Conservation (phyloP, 2,329 filamentous ascomycete species). For the Phyllachora maydis region DNA sequence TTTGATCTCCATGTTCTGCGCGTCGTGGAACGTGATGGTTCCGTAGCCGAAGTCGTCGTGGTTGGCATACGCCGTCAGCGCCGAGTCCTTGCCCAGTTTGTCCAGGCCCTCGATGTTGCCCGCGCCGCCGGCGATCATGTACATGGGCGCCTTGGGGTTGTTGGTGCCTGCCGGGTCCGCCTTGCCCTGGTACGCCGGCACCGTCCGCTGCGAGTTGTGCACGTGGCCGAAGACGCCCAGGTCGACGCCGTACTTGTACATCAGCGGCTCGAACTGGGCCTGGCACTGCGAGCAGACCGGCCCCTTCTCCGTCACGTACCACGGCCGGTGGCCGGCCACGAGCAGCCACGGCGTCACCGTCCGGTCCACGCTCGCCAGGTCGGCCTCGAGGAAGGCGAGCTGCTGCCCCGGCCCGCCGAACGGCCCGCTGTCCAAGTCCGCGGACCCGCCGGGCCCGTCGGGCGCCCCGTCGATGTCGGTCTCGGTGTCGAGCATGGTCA, state of each 20-base stretch:
- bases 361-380: constrained; percentile 34
- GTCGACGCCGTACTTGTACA: constrained; percentile 36
- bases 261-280: constrained; percentile 26
- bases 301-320: constrained; percentile 19
- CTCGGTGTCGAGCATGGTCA: constrained; percentile 33
- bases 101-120: constrained; percentile 33
- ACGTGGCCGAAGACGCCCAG: constrained; percentile 34
- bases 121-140: constrained; percentile 31
- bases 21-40: constrained; percentile 22
- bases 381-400: constrained; percentile 29
- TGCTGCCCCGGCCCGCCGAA: constrained; percentile 28
- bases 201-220: constrained; percentile 34
- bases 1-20: constrained; percentile 22
- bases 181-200: constrained; percentile 14
- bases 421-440: constrained; percentile 42
- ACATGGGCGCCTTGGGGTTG: constrained; percentile 23
- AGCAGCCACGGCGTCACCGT: constrained; percentile 30
- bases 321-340: constrained; percentile 19
- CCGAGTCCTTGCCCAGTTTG: constrained; percentile 16
- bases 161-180: constrained; percentile 15
- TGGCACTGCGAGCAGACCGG: constrained; percentile 22
- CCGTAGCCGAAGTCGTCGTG: constrained; percentile 30
- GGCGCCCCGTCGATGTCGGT: constrained; percentile 32
- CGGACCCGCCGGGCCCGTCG: constrained; percentile 21
- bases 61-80: constrained; percentile 25